phyloP scores from a whole-genome alignment of 306 rosid species.

The Inga oerstediana region DNA sequence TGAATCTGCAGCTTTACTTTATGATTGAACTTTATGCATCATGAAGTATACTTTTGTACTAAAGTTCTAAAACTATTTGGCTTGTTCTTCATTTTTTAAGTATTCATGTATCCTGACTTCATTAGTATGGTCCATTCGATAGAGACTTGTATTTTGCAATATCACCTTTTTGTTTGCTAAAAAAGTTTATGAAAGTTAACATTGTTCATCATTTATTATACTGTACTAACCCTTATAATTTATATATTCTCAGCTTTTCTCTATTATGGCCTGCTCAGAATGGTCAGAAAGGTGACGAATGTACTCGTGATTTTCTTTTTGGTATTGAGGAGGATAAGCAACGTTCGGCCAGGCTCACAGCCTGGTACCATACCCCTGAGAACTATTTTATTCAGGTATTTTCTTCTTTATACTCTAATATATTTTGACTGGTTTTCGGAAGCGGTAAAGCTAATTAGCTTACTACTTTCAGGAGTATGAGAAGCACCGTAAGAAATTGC shows the following conservation, averaged over 20 bases:
- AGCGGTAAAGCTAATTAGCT: slow-evolving; percentile 33
- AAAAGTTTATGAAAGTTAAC: background rate
- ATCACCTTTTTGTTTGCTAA: background rate
- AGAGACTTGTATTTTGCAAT: slow-evolving; percentile 1
- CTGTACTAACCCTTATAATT: slow-evolving; percentile 5
- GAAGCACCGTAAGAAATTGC: slow-evolving; percentile 57
- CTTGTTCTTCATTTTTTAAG: slow-evolving; percentile 7
- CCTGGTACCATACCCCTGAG: slow-evolving; percentile 90
- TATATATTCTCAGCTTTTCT: slow-evolving; percentile 65
- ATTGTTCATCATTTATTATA: background rate
- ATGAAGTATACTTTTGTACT: slow-evolving; percentile 15
- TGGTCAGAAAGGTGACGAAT: slow-evolving; percentile 68
- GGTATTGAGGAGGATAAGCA: slow-evolving; percentile 93
- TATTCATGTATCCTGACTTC: slow-evolving; percentile 14
- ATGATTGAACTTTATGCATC: slow-evolving; percentile 21
- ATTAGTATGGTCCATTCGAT: slow-evolving; percentile 8
- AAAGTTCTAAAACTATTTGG: background rate
- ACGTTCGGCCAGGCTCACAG: slow-evolving; percentile 89
- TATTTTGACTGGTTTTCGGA: slow-evolving; percentile 24
- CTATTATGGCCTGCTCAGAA: slow-evolving; percentile 80
- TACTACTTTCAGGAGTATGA: slow-evolving; percentile 64
- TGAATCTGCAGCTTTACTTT: slow-evolving; percentile 15
- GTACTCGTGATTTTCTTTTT: slow-evolving; percentile 88
- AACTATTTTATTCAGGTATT: slow-evolving; percentile 77
- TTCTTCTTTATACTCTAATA: slow-evolving; percentile 29